phyloP scores from a whole-genome alignment of 345 rosid genomes.

The Eucalyptus leucophloia region DNA sequence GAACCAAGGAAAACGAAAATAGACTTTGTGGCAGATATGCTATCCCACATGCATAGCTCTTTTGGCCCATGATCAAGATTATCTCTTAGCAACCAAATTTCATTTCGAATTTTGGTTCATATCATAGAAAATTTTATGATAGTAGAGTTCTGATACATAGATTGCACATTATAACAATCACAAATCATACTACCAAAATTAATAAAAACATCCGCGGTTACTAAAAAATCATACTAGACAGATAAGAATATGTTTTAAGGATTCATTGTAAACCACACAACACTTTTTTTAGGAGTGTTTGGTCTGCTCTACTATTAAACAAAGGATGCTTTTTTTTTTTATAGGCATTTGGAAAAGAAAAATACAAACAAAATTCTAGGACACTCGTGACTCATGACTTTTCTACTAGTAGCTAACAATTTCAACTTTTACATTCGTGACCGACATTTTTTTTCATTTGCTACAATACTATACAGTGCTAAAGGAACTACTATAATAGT shows the following conservation, averaged over 20 bases:
- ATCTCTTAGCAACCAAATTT: neutral
- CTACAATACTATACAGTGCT: no score
- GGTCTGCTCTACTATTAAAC: neutral
- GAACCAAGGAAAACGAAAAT: neutral
- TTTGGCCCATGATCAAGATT: neutral
- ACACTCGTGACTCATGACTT: no score
- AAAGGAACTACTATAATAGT: no score
- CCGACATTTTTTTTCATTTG: no score
- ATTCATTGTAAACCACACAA: neutral
- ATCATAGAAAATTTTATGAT: no score
- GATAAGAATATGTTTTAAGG: neutral
- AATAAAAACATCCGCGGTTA: no score
- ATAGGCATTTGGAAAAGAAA: no score
- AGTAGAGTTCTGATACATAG: neutral
- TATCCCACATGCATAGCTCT: fast-evolving
- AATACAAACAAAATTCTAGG: no score
- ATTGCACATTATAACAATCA: no score
- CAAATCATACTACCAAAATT: neutral
- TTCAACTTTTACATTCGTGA: no score
- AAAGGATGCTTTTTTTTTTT: no score
- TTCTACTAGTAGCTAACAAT: no score
- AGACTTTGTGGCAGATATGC: neutral
- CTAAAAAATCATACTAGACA: neutral
- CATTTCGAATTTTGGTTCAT: neutral
- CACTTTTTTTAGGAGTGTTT: neutral